Base-by-base conservation (phyloP, 805 yeast genomes). In the Ogataea philodendri region DNA sequence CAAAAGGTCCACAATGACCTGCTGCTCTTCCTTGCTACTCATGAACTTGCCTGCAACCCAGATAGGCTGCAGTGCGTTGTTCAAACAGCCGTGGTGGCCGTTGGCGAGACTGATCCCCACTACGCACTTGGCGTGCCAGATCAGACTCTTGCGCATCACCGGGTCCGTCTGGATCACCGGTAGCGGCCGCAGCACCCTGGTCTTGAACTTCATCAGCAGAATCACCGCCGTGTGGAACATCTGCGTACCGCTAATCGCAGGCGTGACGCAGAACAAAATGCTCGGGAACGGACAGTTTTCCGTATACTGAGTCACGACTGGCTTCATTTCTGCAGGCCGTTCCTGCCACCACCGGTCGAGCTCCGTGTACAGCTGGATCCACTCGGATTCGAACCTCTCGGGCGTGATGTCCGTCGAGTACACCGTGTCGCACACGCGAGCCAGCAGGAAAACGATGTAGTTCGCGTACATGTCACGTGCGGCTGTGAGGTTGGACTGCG, bases 161-260 rank as follows among this genome's bases (percentile, higher is more conserved):
- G 48, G 37, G 22, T 41, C 48, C 11, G 35, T 41, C 3, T 32
- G 38, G 4, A 35, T 9, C 11, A 16, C 16, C 4, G 39, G 37
- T 11, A 40, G 21, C 17, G 43, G 37, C 20, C 18, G 34, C 42
- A 29, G 25, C 6, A 45, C 27, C 11, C 70, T 47, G 7, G 72
- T 69, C 38, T 65, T 67, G 35, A 63, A 63, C 29, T 65, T 67
- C 42, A 61, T 52, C 45, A 67, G 36, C 17, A 65, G 30, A 10
- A 67, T 67, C 26, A 60, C 52, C 1, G 69, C 64, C 58, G 60
- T 64, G 39, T 66, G 71, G 35, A 59, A 65, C 39, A 66, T 39
- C 31, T 65, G 69, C 35, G 64, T 65, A 2, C 66, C 65, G 3
- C 67, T 61, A 6, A 63, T 60, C 0, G 70, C 67, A 0, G 70